phyloP scores from a whole-genome alignment of 345 rosid genomes.

The Adansonia digitata region DNA sequence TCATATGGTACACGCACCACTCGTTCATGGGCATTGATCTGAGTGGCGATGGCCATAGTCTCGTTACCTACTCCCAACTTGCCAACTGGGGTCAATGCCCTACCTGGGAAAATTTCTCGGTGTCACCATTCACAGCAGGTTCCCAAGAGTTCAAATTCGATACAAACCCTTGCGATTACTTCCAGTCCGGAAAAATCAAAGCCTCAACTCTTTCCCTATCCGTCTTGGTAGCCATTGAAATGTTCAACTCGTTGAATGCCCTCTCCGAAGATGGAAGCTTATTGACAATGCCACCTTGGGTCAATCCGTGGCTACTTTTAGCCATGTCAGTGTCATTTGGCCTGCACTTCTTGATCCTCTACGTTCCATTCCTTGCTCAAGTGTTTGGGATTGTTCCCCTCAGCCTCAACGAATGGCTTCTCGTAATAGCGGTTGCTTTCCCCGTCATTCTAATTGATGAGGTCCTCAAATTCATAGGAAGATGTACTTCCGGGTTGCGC shows the following conservation, averaged over 20 bases:
- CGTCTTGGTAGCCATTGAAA: conserved; percentile 89
- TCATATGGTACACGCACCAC: conserved; percentile 85
- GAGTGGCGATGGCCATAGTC: conserved; percentile 86
- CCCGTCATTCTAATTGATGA: conserved; percentile 77
- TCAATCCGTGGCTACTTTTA: conserved; percentile 73
- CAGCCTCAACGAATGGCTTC: conserved; percentile 79
- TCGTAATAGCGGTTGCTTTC: conserved; percentile 69
- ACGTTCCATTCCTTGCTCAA: conserved; percentile 82
- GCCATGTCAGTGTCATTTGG: conserved; percentile 85
- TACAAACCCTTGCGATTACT: conserved; percentile 76
- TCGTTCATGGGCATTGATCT: conserved; percentile 79
- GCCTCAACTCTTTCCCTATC: conserved; percentile 88
- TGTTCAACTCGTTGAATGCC: conserved; percentile 95
- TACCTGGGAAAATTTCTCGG: conserved; percentile 70
- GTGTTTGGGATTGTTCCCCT: conserved; percentile 80
- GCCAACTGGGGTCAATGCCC: conserved; percentile 75
- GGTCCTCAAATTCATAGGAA: not conserved
- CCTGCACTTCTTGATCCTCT: conserved; percentile 76
- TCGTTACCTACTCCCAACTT: conserved; percentile 79
- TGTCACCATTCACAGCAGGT: conserved; percentile 74
- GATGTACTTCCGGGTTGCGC: not conserved
- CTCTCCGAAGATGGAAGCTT: conserved; percentile 88
- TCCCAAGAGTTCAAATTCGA: conserved; percentile 44
- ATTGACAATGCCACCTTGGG: conserved; percentile 92
- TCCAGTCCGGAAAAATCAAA: conserved; percentile 75